Percentiles rank a stretch among this genome's conserved stretches.
These are phyloP conservation scores for Crithidia fasciculata DNA, from an alignment of 208 protist genomes.

Conservation along the genomic window DNA sequence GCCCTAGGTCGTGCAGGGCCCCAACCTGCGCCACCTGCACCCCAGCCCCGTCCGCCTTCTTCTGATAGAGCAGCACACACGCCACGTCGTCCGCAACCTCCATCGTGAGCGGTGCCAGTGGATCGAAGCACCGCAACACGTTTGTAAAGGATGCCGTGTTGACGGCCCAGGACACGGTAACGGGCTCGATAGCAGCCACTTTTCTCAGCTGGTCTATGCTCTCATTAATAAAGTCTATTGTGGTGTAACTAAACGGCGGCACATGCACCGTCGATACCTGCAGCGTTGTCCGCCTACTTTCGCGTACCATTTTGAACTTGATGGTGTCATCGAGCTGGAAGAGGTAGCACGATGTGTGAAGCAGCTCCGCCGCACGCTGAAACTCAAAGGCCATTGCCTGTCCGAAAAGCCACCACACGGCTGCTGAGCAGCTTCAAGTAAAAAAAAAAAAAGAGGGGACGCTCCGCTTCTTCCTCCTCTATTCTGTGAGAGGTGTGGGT, in stretches of 20 bases:
- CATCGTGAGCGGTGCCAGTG: slow-evolving; percentile 39
- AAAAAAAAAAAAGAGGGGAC: no score
- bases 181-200: slow-evolving; percentile 18
- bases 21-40: slow-evolving; percentile 51
- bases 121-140: slow-evolving; percentile 59
- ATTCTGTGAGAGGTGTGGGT: no score
- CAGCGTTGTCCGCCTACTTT: slow-evolving; percentile 20
- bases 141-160: slow-evolving; percentile 47
- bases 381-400: slow-evolving; percentile 38
- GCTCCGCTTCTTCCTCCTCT: no score
- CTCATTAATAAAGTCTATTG: slow-evolving; percentile 37
- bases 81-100: slow-evolving; percentile 43
- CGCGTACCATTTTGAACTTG: slow-evolving; percentile 36
- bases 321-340: slow-evolving; percentile 49
- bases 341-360: slow-evolving; percentile 35
- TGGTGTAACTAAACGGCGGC: slow-evolving; percentile 65
- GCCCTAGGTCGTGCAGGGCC: slow-evolving; percentile 68
- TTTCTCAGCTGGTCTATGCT: slow-evolving; percentile 8
- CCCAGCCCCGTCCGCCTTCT: slow-evolving; percentile 31
- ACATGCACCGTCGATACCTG: slow-evolving; percentile 49
- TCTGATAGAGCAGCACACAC: slow-evolving; percentile 52
- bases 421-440: neutral
- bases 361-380: slow-evolving; percentile 29
- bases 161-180: slow-evolving; percentile 45
- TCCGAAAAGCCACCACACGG: neutral